Conservation (phyloP, 192 early-diverging fungal species). For the Lunasporangiospora selenospora region DNA sequence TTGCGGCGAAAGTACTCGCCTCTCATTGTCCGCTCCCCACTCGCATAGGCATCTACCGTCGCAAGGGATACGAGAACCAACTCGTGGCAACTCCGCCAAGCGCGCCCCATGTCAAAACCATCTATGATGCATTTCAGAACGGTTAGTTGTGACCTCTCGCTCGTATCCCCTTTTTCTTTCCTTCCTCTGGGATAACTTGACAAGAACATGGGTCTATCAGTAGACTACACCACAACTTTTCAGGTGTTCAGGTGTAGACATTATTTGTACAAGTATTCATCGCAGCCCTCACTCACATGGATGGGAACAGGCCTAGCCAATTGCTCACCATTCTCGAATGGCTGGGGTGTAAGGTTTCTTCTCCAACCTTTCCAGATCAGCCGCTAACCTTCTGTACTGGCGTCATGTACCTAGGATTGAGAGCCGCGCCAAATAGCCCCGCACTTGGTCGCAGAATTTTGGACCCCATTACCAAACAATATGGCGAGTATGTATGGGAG, state of each 20-base stretch:
- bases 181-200: no score
- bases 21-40: not conserved
- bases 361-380: not conserved
- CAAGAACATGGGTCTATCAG: no score
- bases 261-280: no score
- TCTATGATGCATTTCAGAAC: constrained; percentile 43
- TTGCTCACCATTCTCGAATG: no score
- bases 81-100: constrained; percentile 12
- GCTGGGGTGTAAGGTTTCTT: not conserved
- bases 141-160: no score
- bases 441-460: constrained; percentile 67
- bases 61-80: constrained; percentile 18
- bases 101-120: constrained; percentile 27
- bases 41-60: constrained; percentile 33
- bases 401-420: constrained; percentile 48
- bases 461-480: constrained; percentile 58
- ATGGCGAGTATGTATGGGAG: constrained; percentile 73
- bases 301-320: no score
- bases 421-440: constrained; percentile 53
- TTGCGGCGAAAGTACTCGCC: no score
- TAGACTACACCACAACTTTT: no score
- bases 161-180: no score
- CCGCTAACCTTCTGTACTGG: not conserved
- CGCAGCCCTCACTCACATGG: no score
- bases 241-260: no score